Evolutionary conservation across 345 rosid genomes (phyloP), one percentile per base, ranked within the genome.

Genomic region (Acer saccharum): DNA sequence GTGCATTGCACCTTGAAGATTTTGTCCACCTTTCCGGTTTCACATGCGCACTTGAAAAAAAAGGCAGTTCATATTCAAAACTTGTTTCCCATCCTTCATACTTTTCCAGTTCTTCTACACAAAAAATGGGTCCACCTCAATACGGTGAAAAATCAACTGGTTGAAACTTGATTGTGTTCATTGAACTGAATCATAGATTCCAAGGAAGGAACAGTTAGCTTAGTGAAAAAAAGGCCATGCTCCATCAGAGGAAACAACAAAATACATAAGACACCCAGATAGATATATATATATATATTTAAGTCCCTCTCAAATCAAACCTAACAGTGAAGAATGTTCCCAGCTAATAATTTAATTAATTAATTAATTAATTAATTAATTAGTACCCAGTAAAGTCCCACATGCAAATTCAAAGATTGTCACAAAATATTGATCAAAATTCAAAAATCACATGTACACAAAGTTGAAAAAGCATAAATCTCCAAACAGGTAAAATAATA

Each of bases 181-280:
- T 54, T 72, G 75, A 72, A 57, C 17, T 72, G 29, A 7, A 35
- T 35, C 39, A 20, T 50, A 29, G 10, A 44, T 68, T 68, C 71
- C 55, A 3, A 13, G 13, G 55, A 29, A 13, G 68, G 68, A 16
- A 21, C 68, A 29, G 44, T 65, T 69, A 46, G 72, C 29, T 27
- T 23, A 11, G 55, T n/a, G 57, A 23, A 43, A 43, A 23, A 46
- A 13, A 25, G 58, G 58, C 8, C 35, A 46, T 69, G 52, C 71
- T 68, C 8, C 55, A 48, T 5, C 18, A 23, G 35, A 46, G 72
- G 72, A 46, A 44, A 29, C 72, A 68, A 44, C 1, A 11, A 13
- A 50, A 35, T 35, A 35, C 39, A 35, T 35, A 3, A 4, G 0
- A 35, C 39, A 4, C 39, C 39, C 39, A 35, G 39, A 35, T 50